These are phyloP conservation scores for Hygrophoropsis aurantiaca DNA, from an alignment of 768 basidiomycete species.

Conservation along the genomic window DNA sequence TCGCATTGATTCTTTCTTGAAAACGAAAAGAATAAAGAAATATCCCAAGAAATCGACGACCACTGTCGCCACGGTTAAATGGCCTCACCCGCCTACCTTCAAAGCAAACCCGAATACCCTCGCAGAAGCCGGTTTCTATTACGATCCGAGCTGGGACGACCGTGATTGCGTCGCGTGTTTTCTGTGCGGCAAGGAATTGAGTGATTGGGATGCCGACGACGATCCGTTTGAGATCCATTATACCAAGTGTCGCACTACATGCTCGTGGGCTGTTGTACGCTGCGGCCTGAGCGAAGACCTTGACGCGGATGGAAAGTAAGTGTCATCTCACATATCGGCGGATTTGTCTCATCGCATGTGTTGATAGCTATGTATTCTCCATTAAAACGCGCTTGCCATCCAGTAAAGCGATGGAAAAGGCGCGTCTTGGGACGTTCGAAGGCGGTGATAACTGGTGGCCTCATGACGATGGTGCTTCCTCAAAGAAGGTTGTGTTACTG, in stretches of 20 bases:
- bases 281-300: slow-evolving; percentile 67
- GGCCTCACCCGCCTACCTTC: slow-evolving; percentile 72
- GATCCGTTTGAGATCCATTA: slow-evolving; percentile 87
- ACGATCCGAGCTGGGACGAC: slow-evolving; percentile 63
- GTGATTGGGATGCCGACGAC: slow-evolving; percentile 83
- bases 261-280: slow-evolving; percentile 80
- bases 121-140: slow-evolving; percentile 91
- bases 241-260: slow-evolving; percentile 60
- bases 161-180: slow-evolving; percentile 82
- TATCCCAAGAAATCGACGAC: slow-evolving; percentile 47
- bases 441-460: slow-evolving; percentile 70
- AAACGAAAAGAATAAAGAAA: slow-evolving; percentile 59
- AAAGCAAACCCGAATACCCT: slow-evolving; percentile 72
- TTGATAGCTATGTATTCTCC: slow-evolving; percentile 54
- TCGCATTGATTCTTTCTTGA: slow-evolving; percentile 69
- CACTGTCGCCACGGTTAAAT: slow-evolving; percentile 52
- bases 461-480: slow-evolving; percentile 69
- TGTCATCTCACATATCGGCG: neutral
- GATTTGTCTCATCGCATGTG: slow-evolving; percentile 2
- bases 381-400: slow-evolving; percentile 65
- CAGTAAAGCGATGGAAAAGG: slow-evolving; percentile 68
- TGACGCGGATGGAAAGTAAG: slow-evolving; percentile 57
- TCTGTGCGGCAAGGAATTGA: slow-evolving; percentile 77
- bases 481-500: slow-evolving; percentile 53
- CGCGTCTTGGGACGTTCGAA: slow-evolving; percentile 66